Evolutionary conservation across 2,329 filamentous ascomycete genomes (phyloP), one percentile per base, ranked within the genome.

Genomic region (Domatiomyces catenatus): DNA sequence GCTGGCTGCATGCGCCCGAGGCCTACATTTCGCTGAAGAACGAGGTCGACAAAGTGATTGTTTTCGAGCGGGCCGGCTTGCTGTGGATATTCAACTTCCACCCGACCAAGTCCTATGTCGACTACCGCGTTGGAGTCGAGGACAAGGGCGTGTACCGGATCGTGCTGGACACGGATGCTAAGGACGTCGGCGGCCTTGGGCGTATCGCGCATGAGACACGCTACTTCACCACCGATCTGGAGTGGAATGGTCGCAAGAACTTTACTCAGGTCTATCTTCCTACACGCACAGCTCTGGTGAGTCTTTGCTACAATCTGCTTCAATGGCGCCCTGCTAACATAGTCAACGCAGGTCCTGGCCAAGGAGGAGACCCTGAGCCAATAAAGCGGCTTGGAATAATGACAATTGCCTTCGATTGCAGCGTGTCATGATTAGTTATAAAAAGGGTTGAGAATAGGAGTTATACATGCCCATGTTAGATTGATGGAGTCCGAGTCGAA

Each of bases 1-100:
- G 89, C 57, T 98, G 92, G 92, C 74, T 98, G 39, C 81, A 86
- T 63, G 72, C 84, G 1, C 71, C 82, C 0, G 90, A 96, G 68
- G 92, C 89, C 0, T 94, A 92, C 65, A 82, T 98, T 62, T 92
- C 85, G 54, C 75, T 96, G 59, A 98, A 96, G 76, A 81, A 98
- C 64, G 88, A 96, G 63, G 73, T 69, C 18, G 92, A 98, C 70
- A 98, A 96, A 71, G 82, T 96, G 44, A 80, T 98, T 57, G 89
- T 94, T 2, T 98, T 95, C 65, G 92, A 98, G 72, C 80, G 92
- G 28, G 92, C 81, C 1, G 89, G 89, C 0, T 71, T 94, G 52
- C 73, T 98, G 8, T 98, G 89, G 74, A 76, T 95, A 60, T 96
- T 98, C 76, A 98, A 98, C 70, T 95, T 96, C 75, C 82, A 96